Conservation (phyloP, 306 rosid genomes). For the Cicer pinnatifidum region DNA sequence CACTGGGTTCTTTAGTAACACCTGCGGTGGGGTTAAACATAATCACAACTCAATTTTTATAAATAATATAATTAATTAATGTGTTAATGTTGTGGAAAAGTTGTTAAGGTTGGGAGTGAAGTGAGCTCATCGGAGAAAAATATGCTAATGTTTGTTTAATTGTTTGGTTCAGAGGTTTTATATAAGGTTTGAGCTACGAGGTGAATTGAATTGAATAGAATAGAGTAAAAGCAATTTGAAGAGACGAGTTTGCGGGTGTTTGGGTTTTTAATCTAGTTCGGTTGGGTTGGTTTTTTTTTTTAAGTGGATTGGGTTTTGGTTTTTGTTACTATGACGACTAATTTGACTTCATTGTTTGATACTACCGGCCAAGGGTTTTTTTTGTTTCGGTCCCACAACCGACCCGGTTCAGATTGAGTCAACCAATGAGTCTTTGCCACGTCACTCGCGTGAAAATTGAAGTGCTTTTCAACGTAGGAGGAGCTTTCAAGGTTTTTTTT, state of each 20-base stretch:
- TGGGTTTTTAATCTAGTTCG: not conserved
- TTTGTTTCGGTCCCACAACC: not conserved
- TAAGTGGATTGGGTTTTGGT: constrained; percentile 22
- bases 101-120: not conserved
- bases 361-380: constrained; percentile 31
- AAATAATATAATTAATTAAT: not conserved
- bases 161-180: not conserved
- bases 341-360: constrained; percentile 4
- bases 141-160: not conserved
- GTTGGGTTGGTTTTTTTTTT: not conserved
- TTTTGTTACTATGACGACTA: not conserved
- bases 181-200: not conserved
- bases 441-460: not conserved
- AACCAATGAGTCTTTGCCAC: constrained; percentile 13
- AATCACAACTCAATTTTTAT: not conserved
- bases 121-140: constrained; percentile 17
- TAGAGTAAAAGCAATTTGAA: not conserved
- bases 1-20: constrained; percentile 53
- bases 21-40: constrained; percentile 61
- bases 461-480: no score
- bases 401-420: not conserved
- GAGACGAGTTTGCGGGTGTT: not conserved
- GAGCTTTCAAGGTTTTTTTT: no score
- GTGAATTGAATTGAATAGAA: not conserved
- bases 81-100: not conserved